A percentile compares a stretch with the other conserved stretches of the same genome.
Conservation (phyloP, 345 rosid species). For the Pistacia vera region DNA sequence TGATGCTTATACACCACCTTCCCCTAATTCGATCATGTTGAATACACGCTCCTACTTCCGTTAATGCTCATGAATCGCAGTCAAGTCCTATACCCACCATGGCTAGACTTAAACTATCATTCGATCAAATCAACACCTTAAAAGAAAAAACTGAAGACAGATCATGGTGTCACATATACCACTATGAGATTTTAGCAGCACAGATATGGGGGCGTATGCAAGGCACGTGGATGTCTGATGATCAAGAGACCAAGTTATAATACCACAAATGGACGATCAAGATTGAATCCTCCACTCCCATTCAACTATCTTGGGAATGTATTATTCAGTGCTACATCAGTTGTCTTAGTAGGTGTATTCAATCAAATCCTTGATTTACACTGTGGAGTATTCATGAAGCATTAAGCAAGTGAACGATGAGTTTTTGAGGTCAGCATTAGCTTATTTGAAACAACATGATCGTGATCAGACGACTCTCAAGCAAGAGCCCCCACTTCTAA, state of each 20-base stretch:
- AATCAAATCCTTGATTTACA: too few relatives aligned
- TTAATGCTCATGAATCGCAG: too few relatives aligned
- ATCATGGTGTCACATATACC: neutral
- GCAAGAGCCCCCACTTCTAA: conserved; percentile 40
- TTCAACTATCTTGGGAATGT: too few relatives aligned
- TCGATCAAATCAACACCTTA: neutral
- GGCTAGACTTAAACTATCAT: too few relatives aligned
- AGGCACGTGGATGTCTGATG: too few relatives aligned
- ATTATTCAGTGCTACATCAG: neutral
- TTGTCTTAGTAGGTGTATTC: too few relatives aligned
- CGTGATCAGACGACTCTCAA: conserved; percentile 22
- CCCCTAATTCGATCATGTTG: conserved; percentile 26
- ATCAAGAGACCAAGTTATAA: too few relatives aligned
- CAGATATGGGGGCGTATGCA: too few relatives aligned
- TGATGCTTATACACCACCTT: conserved; percentile 9
- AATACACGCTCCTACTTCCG: conserved; percentile 23
- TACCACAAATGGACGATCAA: too few relatives aligned
- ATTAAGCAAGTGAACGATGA: conserved; percentile 28
- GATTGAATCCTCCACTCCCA: too few relatives aligned
- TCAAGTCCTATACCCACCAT: neutral
- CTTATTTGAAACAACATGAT: conserved; percentile 27
- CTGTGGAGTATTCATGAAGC: too few relatives aligned
- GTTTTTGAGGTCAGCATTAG: conserved; percentile 52
- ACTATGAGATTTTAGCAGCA: too few relatives aligned
- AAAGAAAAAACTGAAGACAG: neutral